Conservation (phyloP, 164 flowering plant species). For the Platanus orientalis region DNA sequence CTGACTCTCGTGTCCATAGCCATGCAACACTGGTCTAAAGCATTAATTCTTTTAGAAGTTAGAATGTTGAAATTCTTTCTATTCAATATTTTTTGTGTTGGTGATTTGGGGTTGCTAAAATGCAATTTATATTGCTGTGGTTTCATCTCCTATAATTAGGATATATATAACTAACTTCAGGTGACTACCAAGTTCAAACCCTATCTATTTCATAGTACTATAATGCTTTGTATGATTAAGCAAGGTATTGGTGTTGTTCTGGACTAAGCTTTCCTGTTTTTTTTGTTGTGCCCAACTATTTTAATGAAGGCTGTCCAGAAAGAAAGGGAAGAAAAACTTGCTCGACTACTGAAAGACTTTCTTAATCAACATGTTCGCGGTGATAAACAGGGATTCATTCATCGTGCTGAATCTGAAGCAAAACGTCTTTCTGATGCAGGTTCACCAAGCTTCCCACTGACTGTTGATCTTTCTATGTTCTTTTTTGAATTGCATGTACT, state of each 20-base stretch:
- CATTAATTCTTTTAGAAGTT: no score
- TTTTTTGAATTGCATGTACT: not conserved
- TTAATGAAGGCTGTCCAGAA: slow-evolving; percentile 67
- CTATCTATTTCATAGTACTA: not conserved
- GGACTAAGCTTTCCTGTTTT: not conserved
- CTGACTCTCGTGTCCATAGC: no score
- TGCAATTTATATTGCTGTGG: not conserved
- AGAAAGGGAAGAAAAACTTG: slow-evolving; percentile 91
- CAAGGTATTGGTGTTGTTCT: not conserved
- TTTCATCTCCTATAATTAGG: not conserved
- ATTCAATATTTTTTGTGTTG: no score
- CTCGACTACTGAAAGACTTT: slow-evolving; percentile 47
- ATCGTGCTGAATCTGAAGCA: slow-evolving; percentile 68
- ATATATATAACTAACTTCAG: not conserved
- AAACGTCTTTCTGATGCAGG: slow-evolving; percentile 71
- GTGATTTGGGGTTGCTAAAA: not conserved
- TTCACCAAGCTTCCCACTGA: slow-evolving; percentile 16
- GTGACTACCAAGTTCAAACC: not conserved
- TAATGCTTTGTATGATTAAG: not conserved
- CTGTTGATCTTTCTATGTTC: not conserved
- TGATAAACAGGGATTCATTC: slow-evolving; percentile 62
- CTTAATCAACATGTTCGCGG: slow-evolving; percentile 72
- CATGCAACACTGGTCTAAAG: no score
- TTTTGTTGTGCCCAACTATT: slow-evolving; percentile 7
- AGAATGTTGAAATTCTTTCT: no score